Base-by-base conservation (phyloP, 352 stramenopile genomes). In the Globisporangium megalacanthum region DNA sequence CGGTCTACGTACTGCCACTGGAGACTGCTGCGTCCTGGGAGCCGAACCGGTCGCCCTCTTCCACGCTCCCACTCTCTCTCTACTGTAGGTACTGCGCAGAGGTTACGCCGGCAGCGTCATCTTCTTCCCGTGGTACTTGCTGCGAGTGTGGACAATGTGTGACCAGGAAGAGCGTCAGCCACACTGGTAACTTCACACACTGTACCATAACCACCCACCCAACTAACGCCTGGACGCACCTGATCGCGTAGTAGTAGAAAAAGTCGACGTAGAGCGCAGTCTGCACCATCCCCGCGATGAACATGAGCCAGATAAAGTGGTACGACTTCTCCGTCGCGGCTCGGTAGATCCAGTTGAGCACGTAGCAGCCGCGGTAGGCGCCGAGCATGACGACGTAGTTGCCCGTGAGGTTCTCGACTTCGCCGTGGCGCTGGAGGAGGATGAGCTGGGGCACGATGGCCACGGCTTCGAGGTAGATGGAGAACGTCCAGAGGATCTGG, bases 341-440 rank as follows among this genome's bases (percentile, higher is more conserved):
- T 47, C 97, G 86, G 62, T 98, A 99, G 62, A 99, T 96, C 97
- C 97, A 99, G 78, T 99, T 99, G 25, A 99, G 70, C 64, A 99
- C 97, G 79, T 99, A 99, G 54, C 98, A 94, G 19, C 81, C 94
- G 50, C 97, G 91, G 73, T 99, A 99, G 49, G 89, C 79, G 53
- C 97, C 97, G 54, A 99, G 95, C 64, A 99, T 90, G 66, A 99
- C 97, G 52, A 99, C 96, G 73, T 99, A 99, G 75, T 99, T 98
- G 51, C 95, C 91, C 49, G 97, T 99, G 58, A 99, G 85, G 79
- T 99, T 99, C 75, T 99, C 97, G 8, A 99, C 95, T 74, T 99
- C 97, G 50, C 95, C 86, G 61, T 98, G 98, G 37, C 97, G 91
- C 77, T 99, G 97, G 56, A 99, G 83, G 47, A 99, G 78, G 54